phyloP scores from a whole-genome alignment of 306 rosid species.

The Ziziphus jujuba region DNA sequence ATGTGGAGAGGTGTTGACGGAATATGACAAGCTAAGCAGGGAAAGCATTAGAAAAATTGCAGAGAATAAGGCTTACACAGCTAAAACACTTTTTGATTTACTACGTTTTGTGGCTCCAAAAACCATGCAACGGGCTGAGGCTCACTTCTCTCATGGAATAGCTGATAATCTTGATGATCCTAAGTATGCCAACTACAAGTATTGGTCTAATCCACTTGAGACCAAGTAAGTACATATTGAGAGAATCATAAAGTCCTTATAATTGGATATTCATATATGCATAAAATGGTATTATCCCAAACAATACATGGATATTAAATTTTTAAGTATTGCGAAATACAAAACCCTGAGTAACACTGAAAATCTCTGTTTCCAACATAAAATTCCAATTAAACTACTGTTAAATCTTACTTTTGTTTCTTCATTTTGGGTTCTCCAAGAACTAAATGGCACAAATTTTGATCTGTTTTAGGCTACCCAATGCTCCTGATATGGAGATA shows the following conservation, averaged over 20 bases:
- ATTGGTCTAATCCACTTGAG: slow-evolving; percentile 92
- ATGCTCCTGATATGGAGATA: slow-evolving; percentile 78
- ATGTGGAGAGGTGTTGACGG: slow-evolving; percentile 49
- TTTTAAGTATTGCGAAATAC: too few relatives aligned
- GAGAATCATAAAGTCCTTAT: neutral
- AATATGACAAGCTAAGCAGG: slow-evolving; percentile 52
- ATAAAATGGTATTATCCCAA: too few relatives aligned
- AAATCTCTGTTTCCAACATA: too few relatives aligned
- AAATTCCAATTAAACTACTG: neutral
- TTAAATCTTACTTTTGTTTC: neutral
- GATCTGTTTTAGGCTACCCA: slow-evolving; percentile 51
- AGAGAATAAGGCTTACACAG: slow-evolving; percentile 48
- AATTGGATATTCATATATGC: too few relatives aligned
- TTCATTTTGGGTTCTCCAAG: neutral
- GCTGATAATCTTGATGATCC: slow-evolving; percentile 76
- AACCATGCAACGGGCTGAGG: slow-evolving; percentile 61
- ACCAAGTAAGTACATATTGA: slow-evolving; percentile 50
- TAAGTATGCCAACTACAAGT: slow-evolving; percentile 61
- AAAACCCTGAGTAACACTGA: too few relatives aligned
- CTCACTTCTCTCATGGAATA: slow-evolving; percentile 82
- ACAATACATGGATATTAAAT: too few relatives aligned
- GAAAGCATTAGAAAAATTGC: slow-evolving; percentile 38
- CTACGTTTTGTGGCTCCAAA: slow-evolving; percentile 56
- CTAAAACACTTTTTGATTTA: slow-evolving; percentile 44
- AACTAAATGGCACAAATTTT: slow-evolving; percentile 13